Conservation (phyloP, 2,329 filamentous ascomycete genomes). For the Calonectria montana region DNA sequence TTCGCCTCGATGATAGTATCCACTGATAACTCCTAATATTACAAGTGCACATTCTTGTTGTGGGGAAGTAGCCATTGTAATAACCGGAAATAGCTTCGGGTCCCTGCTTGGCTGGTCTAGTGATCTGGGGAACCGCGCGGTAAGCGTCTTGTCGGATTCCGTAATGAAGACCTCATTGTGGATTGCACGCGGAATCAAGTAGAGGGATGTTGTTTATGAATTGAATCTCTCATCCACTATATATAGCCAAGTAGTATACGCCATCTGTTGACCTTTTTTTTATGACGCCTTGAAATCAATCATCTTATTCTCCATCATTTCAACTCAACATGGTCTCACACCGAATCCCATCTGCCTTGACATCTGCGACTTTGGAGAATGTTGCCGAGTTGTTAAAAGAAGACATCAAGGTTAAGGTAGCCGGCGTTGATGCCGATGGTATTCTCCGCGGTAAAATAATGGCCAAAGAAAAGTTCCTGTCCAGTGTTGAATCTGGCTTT, state of each 20-base stretch:
- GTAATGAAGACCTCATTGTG: background rate
- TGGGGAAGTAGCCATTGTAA: background rate
- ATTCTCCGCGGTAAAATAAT: constrained; percentile 23
- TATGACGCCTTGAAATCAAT: background rate
- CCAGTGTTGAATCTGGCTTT: constrained; percentile 78
- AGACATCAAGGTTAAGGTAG: constrained; percentile 25
- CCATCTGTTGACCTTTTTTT: background rate
- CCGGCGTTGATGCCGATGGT: constrained; percentile 19
- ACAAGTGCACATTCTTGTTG: background rate
- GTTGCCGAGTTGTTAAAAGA: constrained; percentile 11
- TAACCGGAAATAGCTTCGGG: background rate
- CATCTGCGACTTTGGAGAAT: constrained; percentile 1
- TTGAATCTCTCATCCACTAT: background rate
- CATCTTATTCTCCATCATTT: background rate
- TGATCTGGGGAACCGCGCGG: background rate
- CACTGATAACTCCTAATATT: background rate
- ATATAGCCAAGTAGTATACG: background rate
- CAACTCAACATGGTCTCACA: background rate
- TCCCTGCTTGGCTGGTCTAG: background rate
- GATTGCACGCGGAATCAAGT: background rate
- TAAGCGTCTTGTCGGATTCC: background rate
- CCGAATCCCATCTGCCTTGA: background rate
- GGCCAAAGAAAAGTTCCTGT: constrained; percentile 44
- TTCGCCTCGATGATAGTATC: background rate
- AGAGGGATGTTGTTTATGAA: background rate